Evolutionary conservation across 306 rosid genomes (phyloP).

Genomic region (Acacia confusa): DNA sequence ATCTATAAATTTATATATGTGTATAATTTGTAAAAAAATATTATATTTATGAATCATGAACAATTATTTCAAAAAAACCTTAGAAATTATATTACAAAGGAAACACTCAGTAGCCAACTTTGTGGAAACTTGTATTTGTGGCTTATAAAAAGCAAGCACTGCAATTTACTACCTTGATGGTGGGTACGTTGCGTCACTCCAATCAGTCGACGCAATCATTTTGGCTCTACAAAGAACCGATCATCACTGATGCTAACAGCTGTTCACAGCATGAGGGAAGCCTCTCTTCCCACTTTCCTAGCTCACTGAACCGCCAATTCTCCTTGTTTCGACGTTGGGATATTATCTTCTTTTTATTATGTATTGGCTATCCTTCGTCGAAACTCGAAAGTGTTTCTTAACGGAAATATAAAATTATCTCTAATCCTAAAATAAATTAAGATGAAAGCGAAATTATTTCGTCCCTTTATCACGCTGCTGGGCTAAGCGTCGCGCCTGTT

Average conservation of each 20-base stretch:
- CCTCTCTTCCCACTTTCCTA: neutral
- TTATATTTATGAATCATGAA: too few species aligned
- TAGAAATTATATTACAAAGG: too few species aligned
- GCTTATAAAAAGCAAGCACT: neutral
- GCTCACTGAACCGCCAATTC: too few species aligned
- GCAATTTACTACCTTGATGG: neutral
- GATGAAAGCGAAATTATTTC: neutral
- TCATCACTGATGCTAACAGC: neutral
- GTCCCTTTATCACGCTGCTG: neutral
- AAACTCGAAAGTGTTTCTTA: too few species aligned
- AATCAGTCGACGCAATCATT: neutral
- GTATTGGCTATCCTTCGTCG: neutral
- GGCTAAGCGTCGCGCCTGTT: neutral
- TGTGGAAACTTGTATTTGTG: neutral
- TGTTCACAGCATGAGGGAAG: neutral
- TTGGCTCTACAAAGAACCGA: neutral
- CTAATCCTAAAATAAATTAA: neutral
- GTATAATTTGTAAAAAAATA: too few species aligned
- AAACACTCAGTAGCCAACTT: too few species aligned
- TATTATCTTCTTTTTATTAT: too few species aligned
- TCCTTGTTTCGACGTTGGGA: too few species aligned
- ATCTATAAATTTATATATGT: too few species aligned
- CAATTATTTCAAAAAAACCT: too few species aligned
- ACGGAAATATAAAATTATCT: neutral
- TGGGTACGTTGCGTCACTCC: neutral